Conservation (phyloP, 2,329 filamentous ascomycete species). For the Fusarium sp. region DNA sequence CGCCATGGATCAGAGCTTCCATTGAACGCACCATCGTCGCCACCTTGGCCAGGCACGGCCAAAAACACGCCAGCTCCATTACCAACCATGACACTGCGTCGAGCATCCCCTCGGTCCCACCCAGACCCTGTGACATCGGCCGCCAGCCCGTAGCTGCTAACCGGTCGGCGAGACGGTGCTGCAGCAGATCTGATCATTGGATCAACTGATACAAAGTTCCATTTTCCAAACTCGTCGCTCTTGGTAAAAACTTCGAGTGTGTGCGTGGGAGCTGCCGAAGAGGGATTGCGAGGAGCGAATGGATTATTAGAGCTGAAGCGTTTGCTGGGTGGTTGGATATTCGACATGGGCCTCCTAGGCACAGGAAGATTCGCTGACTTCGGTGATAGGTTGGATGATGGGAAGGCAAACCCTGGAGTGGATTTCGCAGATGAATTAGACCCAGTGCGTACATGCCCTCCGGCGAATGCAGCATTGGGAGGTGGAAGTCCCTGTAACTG, state of each 20-base stretch:
- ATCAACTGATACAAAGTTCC: slow-evolving; percentile 66
- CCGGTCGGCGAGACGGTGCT: slow-evolving; percentile 53
- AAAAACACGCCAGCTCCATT: slow-evolving; percentile 64
- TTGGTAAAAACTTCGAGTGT: slow-evolving; percentile 71
- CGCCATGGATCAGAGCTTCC: slow-evolving; percentile 41
- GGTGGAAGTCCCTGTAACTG: slow-evolving; percentile 78
- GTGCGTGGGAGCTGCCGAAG: slow-evolving; percentile 57
- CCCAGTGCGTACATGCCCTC: slow-evolving; percentile 46
- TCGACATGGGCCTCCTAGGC: slow-evolving; percentile 46
- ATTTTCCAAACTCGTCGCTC: slow-evolving; percentile 66
- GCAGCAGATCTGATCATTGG: slow-evolving; percentile 45
- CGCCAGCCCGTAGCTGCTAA: slow-evolving; percentile 68
- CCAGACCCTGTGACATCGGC: slow-evolving; percentile 60
- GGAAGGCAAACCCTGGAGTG: slow-evolving; percentile 40
- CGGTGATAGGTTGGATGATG: slow-evolving; percentile 37
- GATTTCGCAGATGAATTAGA: slow-evolving; percentile 46
- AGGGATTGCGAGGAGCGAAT: slow-evolving; percentile 55
- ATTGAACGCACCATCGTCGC: slow-evolving; percentile 12
- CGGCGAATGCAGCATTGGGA: slow-evolving; percentile 57
- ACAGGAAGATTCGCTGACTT: slow-evolving; percentile 37
- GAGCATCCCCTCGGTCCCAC: slow-evolving; percentile 63
- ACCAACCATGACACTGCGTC: slow-evolving; percentile 65
- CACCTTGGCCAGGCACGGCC: slow-evolving; percentile 56
- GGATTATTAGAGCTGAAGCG: slow-evolving; percentile 72
- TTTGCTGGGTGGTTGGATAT: slow-evolving; percentile 43